Base-by-base conservation (phyloP, 306 rosid species). In the Trifolium fragiferum region DNA sequence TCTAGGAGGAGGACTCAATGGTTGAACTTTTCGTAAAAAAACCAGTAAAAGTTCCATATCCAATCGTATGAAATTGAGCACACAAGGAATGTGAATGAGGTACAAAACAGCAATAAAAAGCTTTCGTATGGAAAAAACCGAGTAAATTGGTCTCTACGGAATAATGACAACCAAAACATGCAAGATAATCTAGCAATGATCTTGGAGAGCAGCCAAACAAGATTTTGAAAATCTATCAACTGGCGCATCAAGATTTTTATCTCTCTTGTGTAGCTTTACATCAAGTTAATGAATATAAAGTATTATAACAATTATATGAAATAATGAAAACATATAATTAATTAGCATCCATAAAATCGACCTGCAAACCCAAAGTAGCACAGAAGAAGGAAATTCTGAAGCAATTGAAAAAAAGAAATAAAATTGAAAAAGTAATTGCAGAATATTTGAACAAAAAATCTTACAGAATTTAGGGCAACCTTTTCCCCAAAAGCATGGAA, bases 391-490 rank as follows among this genome's bases (percentile, higher is more conserved):
- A 69, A 9, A 55, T 33, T 55, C 13, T 3, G 7, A 76, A 64
- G 11, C 47, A 70, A 57, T n/a, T 64, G 46, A 63, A 65, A 18
- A 55, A 55, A 20, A 55, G 1, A 54, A 9, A 19, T 16, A 10
- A 54, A 54, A 54, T 20, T 4, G 53, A 23, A 20, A 21, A 70
- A 14, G 51, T 2, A 5, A 37, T 13, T 9, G 18, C 16, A 4
- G 58, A 71, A 1, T 12, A 70, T 21, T 9, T 14, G 60, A 6
- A 53, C 20, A 77, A 15, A 75, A 75, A 73, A 49, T 9, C 43
- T 43, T n/a, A 72, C 37, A 66, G 15, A 60, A 54, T 23, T 57
- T 78, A 66, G 82, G 76, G 70, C 38, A 27, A 55, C 11, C 5
- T 21, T 25, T 2, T 43, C 53, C 37, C 61, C 5, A 25, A 50